These are phyloP conservation scores for Marchantia paleacea DNA, from an alignment of 225 moss, liverwort and hornwort genomes.

Conservation along the genomic window DNA sequence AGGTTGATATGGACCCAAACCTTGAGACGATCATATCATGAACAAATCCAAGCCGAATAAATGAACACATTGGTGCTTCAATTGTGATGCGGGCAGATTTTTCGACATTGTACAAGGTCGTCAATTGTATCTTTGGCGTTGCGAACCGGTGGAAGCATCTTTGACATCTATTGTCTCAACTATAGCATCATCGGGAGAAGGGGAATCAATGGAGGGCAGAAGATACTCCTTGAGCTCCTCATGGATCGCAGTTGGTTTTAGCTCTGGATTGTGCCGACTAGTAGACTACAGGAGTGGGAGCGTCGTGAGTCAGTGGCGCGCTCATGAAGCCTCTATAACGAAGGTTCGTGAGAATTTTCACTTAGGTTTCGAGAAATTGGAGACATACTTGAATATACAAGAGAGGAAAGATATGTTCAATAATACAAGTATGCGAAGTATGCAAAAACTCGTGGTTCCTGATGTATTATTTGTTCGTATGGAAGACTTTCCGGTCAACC, in stretches of 20 bases:
- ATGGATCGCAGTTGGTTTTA: conserved; percentile 72
- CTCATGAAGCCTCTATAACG: conserved; percentile 73
- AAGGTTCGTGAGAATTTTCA: conserved; percentile 39
- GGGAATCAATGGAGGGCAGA: conserved; percentile 46
- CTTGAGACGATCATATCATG: background rate
- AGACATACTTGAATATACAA: background rate
- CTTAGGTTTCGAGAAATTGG: background rate
- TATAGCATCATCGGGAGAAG: conserved; percentile 62
- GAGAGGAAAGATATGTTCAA: background rate
- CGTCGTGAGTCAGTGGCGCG: conserved; percentile 71
- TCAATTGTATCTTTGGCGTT: conserved; percentile 61
- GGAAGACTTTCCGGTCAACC: too few species aligned
- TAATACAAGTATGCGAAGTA: background rate
- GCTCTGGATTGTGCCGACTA: conserved; percentile 69
- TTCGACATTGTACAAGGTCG: conserved; percentile 64
- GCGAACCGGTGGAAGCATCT: conserved; percentile 56
- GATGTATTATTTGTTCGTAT: too few species aligned
- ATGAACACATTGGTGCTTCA: background rate
- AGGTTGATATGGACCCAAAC: background rate
- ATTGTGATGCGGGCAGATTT: conserved; percentile 42
- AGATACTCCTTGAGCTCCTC: conserved; percentile 44
- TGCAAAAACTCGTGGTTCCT: too few species aligned
- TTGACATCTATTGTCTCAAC: conserved; percentile 69
- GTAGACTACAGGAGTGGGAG: conserved; percentile 70
- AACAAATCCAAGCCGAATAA: background rate